Evolutionary conservation across 495 filamentous ascomycete genomes (phyloP).

Genomic region (Aspergillus panamensis): DNA sequence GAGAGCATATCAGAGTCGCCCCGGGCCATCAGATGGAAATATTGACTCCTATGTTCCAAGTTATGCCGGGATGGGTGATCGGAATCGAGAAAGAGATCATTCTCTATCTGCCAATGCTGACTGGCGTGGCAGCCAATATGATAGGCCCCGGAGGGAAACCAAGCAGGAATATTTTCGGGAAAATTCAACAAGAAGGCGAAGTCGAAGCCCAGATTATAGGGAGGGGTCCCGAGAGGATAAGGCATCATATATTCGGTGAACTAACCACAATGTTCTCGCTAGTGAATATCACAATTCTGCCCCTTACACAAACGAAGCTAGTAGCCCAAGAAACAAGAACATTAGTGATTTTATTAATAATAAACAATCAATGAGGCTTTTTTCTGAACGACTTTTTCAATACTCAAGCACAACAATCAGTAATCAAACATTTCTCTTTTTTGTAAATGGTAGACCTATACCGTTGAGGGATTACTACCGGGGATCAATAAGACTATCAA

Average conservation of each 20-base stretch:
- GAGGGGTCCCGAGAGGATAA: slow-evolving; percentile 24
- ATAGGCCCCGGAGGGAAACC: slow-evolving; percentile 15
- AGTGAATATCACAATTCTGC: too few species aligned
- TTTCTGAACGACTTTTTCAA: background rate
- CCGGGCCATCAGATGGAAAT: slow-evolving; percentile 27
- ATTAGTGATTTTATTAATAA: too few species aligned
- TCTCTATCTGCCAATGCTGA: slow-evolving; percentile 21
- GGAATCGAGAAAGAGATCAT: slow-evolving; percentile 24
- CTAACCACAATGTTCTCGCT: background rate
- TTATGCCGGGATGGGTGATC: slow-evolving; percentile 29
- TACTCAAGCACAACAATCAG: background rate
- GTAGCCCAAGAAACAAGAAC: too few species aligned
- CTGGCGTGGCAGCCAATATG: slow-evolving; percentile 22
- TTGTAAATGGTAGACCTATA: slow-evolving; percentile 2
- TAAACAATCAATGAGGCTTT: too few species aligned
- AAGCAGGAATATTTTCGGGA: slow-evolving; percentile 36
- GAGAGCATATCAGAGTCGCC: slow-evolving; percentile 26
- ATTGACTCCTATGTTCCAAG: slow-evolving; percentile 43
- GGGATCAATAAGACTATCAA: background rate
- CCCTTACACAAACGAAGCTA: too few species aligned
- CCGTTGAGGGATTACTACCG: slow-evolving; percentile 19
- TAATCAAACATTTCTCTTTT: slow-evolving; percentile 12
- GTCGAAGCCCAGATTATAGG: slow-evolving; percentile 36
- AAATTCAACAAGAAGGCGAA: slow-evolving; percentile 33
- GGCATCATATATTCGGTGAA: slow-evolving; percentile 16